A percentile compares a stretch with the other conserved stretches of the same genome.
phyloP scores from a whole-genome alignment of 2,329 filamentous ascomycete species.

The Claviceps purpurea region DNA sequence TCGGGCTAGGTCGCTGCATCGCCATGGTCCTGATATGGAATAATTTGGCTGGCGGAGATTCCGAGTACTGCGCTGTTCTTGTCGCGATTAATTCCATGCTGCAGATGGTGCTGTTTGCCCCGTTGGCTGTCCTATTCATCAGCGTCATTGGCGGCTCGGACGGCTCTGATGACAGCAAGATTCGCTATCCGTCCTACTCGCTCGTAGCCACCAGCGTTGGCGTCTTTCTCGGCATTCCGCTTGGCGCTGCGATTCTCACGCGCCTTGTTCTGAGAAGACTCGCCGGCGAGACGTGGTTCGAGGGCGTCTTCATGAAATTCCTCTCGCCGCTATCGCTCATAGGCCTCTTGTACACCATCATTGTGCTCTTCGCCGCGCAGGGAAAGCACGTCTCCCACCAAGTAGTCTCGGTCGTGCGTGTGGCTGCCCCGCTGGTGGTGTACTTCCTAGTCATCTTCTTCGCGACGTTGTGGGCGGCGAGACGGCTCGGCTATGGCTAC shows the following conservation, averaged over 20 bases:
- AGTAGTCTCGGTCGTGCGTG: constrained; percentile 68
- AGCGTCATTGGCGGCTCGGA: constrained; percentile 42
- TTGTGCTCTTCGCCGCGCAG: constrained; percentile 75
- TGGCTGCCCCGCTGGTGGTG: constrained; percentile 66
- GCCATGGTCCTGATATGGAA: constrained; percentile 79
- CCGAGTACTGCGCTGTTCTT: constrained; percentile 71
- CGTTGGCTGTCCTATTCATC: constrained; percentile 56
- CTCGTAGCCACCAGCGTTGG: constrained; percentile 68
- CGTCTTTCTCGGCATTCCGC: constrained; percentile 73
- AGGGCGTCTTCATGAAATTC: constrained; percentile 54
- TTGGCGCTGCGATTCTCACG: constrained; percentile 67
- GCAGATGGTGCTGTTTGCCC: constrained; percentile 62
- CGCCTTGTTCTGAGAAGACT: constrained; percentile 46
- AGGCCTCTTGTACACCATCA: constrained; percentile 74
- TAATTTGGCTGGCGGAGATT: constrained; percentile 54
- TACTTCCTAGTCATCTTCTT: constrained; percentile 72
- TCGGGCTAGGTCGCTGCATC: constrained; percentile 75
- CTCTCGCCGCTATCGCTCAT: constrained; percentile 64
- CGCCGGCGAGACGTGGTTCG: constrained; percentile 47
- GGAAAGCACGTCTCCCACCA: constrained; percentile 66
- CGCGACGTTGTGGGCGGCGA: constrained; percentile 47
- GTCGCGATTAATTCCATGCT: constrained; percentile 64
- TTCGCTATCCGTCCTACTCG: constrained; percentile 38
- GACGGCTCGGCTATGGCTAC: constrained; percentile 62
- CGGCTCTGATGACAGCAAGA: constrained; percentile 17